Conservation (phyloP, 176 grass and related monocot genomes). For the Ananas comosus region DNA sequence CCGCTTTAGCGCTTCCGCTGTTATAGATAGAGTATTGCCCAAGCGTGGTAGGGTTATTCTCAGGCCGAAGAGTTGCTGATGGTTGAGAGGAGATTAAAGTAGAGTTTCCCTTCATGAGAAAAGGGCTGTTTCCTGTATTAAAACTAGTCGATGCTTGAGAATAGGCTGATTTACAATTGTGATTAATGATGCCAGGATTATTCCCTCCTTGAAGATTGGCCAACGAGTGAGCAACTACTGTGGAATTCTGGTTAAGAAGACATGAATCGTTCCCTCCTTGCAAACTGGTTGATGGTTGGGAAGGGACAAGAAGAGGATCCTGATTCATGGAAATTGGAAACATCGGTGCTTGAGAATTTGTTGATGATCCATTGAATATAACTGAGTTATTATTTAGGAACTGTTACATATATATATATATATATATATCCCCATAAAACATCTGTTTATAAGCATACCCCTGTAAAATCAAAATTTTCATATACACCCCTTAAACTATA, state of each 20-base stretch:
- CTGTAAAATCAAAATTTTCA: too few relatives aligned
- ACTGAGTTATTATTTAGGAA: slow-evolving; percentile 50
- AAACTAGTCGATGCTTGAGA: slow-evolving; percentile 25
- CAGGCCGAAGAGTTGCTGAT: slow-evolving; percentile 32
- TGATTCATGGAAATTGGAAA: slow-evolving; percentile 52
- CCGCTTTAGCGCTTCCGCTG: slow-evolving; percentile 22
- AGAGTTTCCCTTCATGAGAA: slow-evolving; percentile 35
- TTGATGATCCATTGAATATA: slow-evolving; percentile 34
- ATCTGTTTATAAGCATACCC: too few relatives aligned
- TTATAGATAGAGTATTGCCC: slow-evolving; percentile 44
- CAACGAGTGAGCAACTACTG: background rate
- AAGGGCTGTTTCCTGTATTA: slow-evolving; percentile 33
- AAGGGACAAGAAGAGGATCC: slow-evolving; percentile 29
- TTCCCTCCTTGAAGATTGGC: slow-evolving; percentile 7
- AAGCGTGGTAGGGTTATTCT: slow-evolving; percentile 29
- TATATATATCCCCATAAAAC: background rate
- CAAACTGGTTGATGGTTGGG: slow-evolving; percentile 40
- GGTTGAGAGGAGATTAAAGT: slow-evolving; percentile 32
- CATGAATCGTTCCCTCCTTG: slow-evolving; percentile 31
- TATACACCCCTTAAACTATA: too few relatives aligned
- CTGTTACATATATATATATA: background rate
- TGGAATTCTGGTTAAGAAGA: slow-evolving; percentile 50
- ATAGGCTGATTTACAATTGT: slow-evolving; percentile 2
- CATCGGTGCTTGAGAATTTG: slow-evolving; percentile 34
- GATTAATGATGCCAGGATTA: background rate